These are phyloP conservation scores for Daedaleopsis nitida DNA, from an alignment of 768 basidiomycete genomes.

Conservation along the genomic window DNA sequence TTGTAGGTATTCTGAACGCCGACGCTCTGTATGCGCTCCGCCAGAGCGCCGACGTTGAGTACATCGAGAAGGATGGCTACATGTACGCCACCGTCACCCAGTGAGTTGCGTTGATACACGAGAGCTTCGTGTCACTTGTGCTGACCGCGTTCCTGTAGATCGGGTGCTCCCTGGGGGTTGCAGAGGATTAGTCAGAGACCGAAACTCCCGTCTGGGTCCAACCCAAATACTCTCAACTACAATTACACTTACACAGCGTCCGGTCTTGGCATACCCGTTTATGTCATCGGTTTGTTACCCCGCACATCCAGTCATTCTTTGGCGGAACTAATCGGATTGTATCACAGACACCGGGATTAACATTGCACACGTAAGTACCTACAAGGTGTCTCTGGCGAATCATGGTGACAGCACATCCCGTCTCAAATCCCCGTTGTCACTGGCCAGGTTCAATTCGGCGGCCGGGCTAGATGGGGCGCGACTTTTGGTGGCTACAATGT, in stretches of 20 bases:
- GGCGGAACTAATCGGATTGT: neutral
- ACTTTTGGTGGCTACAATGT: slow-evolving; percentile 35
- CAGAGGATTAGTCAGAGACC: neutral
- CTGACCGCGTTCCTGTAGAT: neutral
- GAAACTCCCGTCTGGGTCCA: neutral
- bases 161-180: neutral
- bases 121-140: neutral
- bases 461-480: slow-evolving; percentile 44
- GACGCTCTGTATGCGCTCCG: slow-evolving; percentile 23
- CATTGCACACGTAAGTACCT: neutral
- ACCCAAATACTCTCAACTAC: neutral
- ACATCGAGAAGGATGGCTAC: slow-evolving; percentile 24
- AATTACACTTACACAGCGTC: neutral
- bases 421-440: too few species aligned
- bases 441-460: slow-evolving; percentile 38
- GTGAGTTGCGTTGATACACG: slow-evolving; percentile 1
- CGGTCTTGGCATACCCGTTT: neutral
- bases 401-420: neutral
- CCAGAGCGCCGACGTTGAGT: slow-evolving; percentile 22
- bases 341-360: neutral
- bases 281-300: neutral
- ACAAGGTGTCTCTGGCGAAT: neutral
- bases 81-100: slow-evolving; percentile 16
- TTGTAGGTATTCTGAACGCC: slow-evolving; percentile 17
- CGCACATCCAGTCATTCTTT: neutral